These are phyloP conservation scores for Kandelia obovata DNA, from an alignment of 345 rosid genomes.

Conservation along the genomic window DNA sequence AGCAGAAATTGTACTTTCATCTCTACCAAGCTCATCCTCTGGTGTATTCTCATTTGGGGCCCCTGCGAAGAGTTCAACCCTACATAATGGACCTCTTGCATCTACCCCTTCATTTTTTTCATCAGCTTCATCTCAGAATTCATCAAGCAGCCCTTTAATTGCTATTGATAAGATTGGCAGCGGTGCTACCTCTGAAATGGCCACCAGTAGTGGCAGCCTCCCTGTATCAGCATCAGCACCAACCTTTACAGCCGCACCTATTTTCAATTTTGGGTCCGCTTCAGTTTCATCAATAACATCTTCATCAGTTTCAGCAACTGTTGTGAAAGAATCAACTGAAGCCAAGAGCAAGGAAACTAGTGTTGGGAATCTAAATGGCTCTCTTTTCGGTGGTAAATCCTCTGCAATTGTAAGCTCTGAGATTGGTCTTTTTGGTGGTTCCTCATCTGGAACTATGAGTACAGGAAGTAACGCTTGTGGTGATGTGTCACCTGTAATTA, in stretches of 20 bases:
- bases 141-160: constrained; percentile 30
- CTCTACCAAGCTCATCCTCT: constrained; percentile 35
- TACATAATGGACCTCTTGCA: constrained; percentile 41
- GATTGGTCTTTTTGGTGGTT: constrained; percentile 11
- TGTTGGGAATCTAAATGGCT: constrained; percentile 28
- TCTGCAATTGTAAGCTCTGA: constrained; percentile 8
- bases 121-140: constrained; percentile 18
- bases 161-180: constrained; percentile 12
- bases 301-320: constrained; percentile 27
- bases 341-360: constrained; percentile 32
- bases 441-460: constrained; percentile 35
- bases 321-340: constrained; percentile 32
- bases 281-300: constrained; percentile 32
- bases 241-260: constrained; percentile 30
- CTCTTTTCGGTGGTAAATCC: constrained; percentile 34
- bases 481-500: constrained; percentile 18
- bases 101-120: constrained; percentile 33
- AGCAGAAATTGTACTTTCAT: constrained; percentile 31
- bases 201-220: constrained; percentile 17
- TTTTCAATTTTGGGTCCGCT: constrained; percentile 48
- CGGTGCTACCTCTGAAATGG: constrained; percentile 20
- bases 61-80: constrained; percentile 26
- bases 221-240: constrained; percentile 34
- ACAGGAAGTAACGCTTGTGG: constrained; percentile 28
- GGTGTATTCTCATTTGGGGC: constrained; percentile 40